Percentiles rank a stretch among this genome's conserved stretches.
Evolutionary conservation across 768 basidiomycete species (phyloP).

Genomic region (Cystoderma amianthinum): DNA sequence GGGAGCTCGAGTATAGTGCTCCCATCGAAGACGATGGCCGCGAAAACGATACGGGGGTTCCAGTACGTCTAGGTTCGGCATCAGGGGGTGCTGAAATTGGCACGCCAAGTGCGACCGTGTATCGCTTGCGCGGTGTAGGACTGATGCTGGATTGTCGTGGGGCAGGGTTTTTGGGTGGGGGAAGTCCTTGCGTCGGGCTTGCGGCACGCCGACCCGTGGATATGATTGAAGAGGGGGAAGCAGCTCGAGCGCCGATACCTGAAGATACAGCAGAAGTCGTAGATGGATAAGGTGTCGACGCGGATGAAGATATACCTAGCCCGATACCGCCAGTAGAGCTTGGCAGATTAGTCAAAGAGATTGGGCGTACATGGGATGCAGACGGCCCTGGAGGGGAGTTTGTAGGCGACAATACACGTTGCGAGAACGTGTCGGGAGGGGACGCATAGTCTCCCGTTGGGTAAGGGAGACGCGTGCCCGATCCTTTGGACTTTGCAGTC

Average conservation of each 20-base stretch:
- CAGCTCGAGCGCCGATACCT: conserved; percentile 4
- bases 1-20: conserved; percentile 34
- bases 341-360: conserved; percentile 26
- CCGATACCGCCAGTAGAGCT: conserved; percentile 5
- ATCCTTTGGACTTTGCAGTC: conserved; percentile 29
- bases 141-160: conserved; percentile 51
- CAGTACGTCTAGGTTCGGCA: conserved; percentile 5
- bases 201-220: conserved; percentile 8
- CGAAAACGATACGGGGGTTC: conserved; percentile 10
- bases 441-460: conserved; percentile 80
- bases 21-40: conserved; percentile 23
- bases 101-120: conserved; percentile 79
- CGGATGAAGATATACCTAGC: conserved; percentile 10
- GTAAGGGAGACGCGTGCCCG: conserved; percentile 63
- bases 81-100: conserved; percentile 47
- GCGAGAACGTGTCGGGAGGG: conserved; percentile 42
- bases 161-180: conserved; percentile 30
- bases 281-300: conserved; percentile 15
- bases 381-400: conserved; percentile 46
- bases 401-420: conserved; percentile 15
- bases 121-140: conserved; percentile 76
- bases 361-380: conserved; percentile 36
- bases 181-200: conserved; percentile 24
- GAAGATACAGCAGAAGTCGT: conserved; percentile 20
- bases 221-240: conserved; percentile 4